Percentiles rank a stretch among this genome's conserved stretches.
These are phyloP conservation scores for Mycosphaerella sp. DNA, from an alignment of 2,329 filamentous ascomycete species.

Conservation along the genomic window DNA sequence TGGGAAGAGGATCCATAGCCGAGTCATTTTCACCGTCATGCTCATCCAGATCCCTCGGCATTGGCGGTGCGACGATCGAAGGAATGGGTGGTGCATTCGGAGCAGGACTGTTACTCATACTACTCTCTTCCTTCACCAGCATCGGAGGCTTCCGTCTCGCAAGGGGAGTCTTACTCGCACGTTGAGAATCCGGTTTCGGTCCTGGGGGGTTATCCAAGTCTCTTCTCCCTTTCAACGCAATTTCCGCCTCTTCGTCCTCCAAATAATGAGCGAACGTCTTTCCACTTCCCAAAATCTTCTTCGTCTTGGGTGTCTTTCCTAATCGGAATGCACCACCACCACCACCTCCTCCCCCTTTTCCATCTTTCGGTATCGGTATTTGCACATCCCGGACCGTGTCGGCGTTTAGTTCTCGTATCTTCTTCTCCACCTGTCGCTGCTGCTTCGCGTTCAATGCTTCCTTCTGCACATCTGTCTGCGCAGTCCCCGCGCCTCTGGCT, in stretches of 20 bases:
- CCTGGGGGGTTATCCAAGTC: slow-evolving; percentile 19
- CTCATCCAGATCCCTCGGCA: slow-evolving; percentile 26
- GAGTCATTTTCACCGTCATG: slow-evolving; percentile 3
- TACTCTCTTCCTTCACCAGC: slow-evolving; percentile 23
- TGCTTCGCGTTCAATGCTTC: slow-evolving; percentile 73
- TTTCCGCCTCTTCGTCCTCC: slow-evolving; percentile 66
- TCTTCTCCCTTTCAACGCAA: slow-evolving; percentile 32
- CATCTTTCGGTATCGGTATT: slow-evolving; percentile 40
- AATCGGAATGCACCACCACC: slow-evolving; percentile 33
- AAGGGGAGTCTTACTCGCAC: slow-evolving; percentile 34
- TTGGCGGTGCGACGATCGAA: slow-evolving; percentile 13
- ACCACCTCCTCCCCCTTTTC: background rate
- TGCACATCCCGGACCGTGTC: slow-evolving; percentile 55
- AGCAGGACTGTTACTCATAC: slow-evolving; percentile 25
- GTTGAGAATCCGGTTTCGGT: slow-evolving; percentile 16
- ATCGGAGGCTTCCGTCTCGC: slow-evolving; percentile 26
- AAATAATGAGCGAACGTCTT: slow-evolving; percentile 80
- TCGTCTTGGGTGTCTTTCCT: slow-evolving; percentile 62
- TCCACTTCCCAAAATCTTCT: slow-evolving; percentile 70
- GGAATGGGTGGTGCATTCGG: slow-evolving; percentile 7
- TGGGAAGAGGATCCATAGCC: slow-evolving; percentile 18
- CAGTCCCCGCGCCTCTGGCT: slow-evolving; percentile 48
- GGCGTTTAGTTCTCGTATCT: slow-evolving; percentile 73
- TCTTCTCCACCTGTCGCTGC: slow-evolving; percentile 71
- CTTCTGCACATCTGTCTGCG: slow-evolving; percentile 32